phyloP scores from a whole-genome alignment of 345 rosid genomes.

The Ceriops tagal region DNA sequence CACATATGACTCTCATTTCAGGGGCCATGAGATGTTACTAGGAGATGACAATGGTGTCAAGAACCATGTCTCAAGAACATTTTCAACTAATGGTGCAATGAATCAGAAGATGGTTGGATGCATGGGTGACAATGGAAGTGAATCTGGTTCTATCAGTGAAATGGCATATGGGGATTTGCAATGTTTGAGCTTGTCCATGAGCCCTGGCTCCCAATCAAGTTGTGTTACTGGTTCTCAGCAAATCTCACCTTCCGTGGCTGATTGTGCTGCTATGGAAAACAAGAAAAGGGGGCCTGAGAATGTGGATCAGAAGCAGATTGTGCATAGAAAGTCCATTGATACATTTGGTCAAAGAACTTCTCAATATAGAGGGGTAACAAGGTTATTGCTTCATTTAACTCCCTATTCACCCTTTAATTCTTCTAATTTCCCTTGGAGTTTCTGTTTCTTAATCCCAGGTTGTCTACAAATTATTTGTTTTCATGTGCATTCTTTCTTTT shows the following conservation, averaged over 20 bases:
- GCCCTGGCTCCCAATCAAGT: slow-evolving; percentile 90
- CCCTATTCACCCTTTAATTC: neutral
- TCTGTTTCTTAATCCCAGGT: neutral
- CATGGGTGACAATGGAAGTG: slow-evolving; percentile 34
- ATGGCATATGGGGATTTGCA: slow-evolving; percentile 70
- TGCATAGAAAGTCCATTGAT: slow-evolving; percentile 91
- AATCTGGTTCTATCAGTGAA: slow-evolving; percentile 44
- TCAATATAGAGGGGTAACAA: slow-evolving; percentile 95
- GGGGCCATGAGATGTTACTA: slow-evolving; percentile 41
- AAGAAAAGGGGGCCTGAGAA: slow-evolving; percentile 82
- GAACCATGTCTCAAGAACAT: slow-evolving; percentile 42
- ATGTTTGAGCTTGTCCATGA: slow-evolving; percentile 94
- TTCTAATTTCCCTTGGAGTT: neutral
- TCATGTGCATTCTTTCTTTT: neutral
- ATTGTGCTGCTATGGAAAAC: slow-evolving; percentile 50
- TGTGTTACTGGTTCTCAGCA: slow-evolving; percentile 68
- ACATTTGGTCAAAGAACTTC: slow-evolving; percentile 99
- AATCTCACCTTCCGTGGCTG: slow-evolving; percentile 44
- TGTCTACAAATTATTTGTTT: neutral
- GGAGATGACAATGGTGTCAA: slow-evolving; percentile 39
- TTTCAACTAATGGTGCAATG: slow-evolving; percentile 41
- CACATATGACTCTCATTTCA: slow-evolving; percentile 35
- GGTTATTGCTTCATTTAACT: slow-evolving; percentile 32
- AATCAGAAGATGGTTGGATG: slow-evolving; percentile 44
- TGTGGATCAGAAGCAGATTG: slow-evolving; percentile 65